phyloP scores from a whole-genome alignment of 495 filamentous ascomycete species.

The Patellaria atrata region DNA sequence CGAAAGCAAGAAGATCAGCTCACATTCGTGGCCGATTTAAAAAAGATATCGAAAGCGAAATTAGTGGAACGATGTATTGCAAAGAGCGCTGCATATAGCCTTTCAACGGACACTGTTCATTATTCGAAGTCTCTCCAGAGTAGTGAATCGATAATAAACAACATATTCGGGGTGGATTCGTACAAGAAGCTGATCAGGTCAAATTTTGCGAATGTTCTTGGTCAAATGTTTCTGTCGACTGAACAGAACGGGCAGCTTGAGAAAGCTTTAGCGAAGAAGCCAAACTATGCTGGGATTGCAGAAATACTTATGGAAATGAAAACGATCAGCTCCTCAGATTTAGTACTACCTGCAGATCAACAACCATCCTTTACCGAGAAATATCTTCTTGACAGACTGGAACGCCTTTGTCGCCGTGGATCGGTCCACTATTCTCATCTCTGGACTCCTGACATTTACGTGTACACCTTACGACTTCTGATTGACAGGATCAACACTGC shows the following conservation, averaged over 20 bases:
- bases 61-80: slow-evolving; percentile 57
- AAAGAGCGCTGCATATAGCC: slow-evolving; percentile 69
- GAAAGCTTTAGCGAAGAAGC: slow-evolving; percentile 52
- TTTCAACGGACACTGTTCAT: slow-evolving; percentile 60
- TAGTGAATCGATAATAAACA: slow-evolving; percentile 49
- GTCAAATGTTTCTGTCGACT: slow-evolving; percentile 50
- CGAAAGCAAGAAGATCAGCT: slow-evolving; percentile 52
- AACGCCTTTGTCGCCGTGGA: slow-evolving; percentile 58
- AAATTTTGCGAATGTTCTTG: slow-evolving; percentile 64
- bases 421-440: slow-evolving; percentile 46
- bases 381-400: slow-evolving; percentile 56
- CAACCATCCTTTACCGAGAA: slow-evolving; percentile 75
- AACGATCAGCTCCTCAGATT: slow-evolving; percentile 43
- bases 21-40: slow-evolving; percentile 38
- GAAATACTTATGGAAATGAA: slow-evolving; percentile 54
- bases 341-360: slow-evolving; percentile 52
- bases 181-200: slow-evolving; percentile 46
- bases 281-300: slow-evolving; percentile 41
- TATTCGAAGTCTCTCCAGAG: slow-evolving; percentile 32
- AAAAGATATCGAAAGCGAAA: slow-evolving; percentile 32
- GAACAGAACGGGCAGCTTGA: slow-evolving; percentile 67
- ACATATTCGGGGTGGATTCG: slow-evolving; percentile 47
- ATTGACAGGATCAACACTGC: slow-evolving; percentile 74
- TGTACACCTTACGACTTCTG: slow-evolving; percentile 61
- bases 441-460: slow-evolving; percentile 64